Evolutionary conservation across 1,284 basidiomycete species (phyloP).

Genomic region (Boletus semigastroideus): DNA sequence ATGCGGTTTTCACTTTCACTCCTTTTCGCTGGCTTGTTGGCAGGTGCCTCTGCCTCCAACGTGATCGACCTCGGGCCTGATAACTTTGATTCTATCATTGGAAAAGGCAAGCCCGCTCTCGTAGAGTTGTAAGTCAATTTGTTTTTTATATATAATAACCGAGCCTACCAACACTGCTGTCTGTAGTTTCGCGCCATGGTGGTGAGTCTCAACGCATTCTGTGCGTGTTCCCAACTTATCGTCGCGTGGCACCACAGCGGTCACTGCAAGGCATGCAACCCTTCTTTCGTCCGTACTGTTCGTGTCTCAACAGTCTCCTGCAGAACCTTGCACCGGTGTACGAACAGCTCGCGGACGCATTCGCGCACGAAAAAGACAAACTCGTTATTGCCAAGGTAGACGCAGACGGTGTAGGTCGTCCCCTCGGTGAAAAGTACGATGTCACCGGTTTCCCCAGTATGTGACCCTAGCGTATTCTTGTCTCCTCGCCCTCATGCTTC

Average conservation of each 20-base stretch:
- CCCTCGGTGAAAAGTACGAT: constrained; percentile 70
- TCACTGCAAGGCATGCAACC: constrained; percentile 70
- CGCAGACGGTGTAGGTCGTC: constrained; percentile 82
- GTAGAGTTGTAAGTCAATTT: constrained; percentile 80
- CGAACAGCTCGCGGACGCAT: constrained; percentile 89
- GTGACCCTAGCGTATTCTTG: constrained; percentile 20
- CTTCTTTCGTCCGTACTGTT: not conserved
- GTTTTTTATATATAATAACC: not conserved
- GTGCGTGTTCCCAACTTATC: not conserved
- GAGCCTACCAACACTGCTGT: constrained; percentile 1
- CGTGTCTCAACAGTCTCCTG: not conserved
- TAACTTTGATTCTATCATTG: constrained; percentile 78
- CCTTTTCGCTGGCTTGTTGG: constrained; percentile 55
- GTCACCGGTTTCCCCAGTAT: constrained; percentile 88
- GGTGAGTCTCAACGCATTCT: constrained; percentile 46
- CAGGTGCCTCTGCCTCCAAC: constrained; percentile 69
- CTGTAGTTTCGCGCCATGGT: constrained; percentile 79
- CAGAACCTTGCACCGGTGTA: constrained; percentile 85
- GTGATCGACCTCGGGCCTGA: constrained; percentile 75
- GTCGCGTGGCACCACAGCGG: constrained; percentile 46
- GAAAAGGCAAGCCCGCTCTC: constrained; percentile 76
- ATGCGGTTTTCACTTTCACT: constrained; percentile 66
- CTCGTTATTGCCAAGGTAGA: constrained; percentile 92
- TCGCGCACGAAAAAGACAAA: constrained; percentile 72
- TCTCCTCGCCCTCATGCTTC: not conserved